A percentile compares a stretch with the other conserved stretches of the same genome.
phyloP scores from a whole-genome alignment of 2,329 filamentous ascomycete genomes.

The Botrytis galanthina region DNA sequence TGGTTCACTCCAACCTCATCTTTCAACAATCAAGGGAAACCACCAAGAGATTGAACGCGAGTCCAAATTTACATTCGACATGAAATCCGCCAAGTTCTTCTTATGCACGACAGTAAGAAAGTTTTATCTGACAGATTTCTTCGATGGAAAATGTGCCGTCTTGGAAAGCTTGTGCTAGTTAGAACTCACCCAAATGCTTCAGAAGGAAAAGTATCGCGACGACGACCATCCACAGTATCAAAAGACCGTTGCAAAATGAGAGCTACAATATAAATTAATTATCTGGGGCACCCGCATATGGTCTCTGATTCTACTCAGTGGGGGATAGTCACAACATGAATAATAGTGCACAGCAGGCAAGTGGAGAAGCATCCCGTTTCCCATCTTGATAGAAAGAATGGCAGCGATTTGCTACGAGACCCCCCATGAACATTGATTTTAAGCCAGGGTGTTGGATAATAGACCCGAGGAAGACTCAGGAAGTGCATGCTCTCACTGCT shows the following conservation, averaged over 20 bases:
- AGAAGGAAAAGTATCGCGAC: no score
- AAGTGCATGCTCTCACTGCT: neutral
- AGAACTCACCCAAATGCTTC: neutral
- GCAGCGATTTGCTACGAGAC: neutral
- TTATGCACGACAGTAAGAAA: neutral
- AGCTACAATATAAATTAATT: neutral
- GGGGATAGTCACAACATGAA: slow-evolving; percentile 1
- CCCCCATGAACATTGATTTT: neutral
- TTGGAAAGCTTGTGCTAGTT: slow-evolving; percentile 5
- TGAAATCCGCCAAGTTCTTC: neutral
- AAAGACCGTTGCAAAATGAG: neutral
- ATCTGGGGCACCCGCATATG: slow-evolving; percentile 13
- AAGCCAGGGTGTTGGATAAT: neutral
- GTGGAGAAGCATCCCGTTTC: slow-evolving; percentile 1
- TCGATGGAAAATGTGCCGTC: neutral
- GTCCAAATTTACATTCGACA: neutral
- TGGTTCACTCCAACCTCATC: neutral
- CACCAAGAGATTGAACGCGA: neutral
- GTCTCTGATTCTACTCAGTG: neutral
- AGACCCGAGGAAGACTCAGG: neutral
- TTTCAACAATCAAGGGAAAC: neutral
- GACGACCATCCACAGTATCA: neutral
- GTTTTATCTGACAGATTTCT: neutral
- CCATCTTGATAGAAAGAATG: neutral
- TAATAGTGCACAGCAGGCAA: neutral